A percentile compares a stretch with the other conserved stretches of the same genome.
These are phyloP conservation scores for Trichoderma aggressivum DNA, from an alignment of 2,329 filamentous ascomycete species.

Conservation along the genomic window DNA sequence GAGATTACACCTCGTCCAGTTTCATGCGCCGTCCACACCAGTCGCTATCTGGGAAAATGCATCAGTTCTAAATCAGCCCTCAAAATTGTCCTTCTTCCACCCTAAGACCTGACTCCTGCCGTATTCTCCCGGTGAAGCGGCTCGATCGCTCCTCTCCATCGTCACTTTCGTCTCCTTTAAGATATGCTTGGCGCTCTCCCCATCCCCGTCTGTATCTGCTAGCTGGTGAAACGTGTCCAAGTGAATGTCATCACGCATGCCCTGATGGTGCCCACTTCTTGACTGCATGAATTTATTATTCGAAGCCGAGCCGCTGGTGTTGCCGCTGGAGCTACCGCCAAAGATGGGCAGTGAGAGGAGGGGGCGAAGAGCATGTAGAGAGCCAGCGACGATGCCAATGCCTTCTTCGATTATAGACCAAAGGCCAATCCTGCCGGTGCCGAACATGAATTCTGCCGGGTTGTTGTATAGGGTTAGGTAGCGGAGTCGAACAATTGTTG, in stretches of 20 bases:
- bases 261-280: background rate
- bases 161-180: constrained; percentile 7
- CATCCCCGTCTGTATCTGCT: constrained; percentile 2
- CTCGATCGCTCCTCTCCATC: background rate
- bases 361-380: constrained; percentile 10
- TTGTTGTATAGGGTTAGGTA: constrained; percentile 8
- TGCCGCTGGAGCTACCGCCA: background rate
- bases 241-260: background rate
- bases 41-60: background rate
- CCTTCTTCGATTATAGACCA: constrained; percentile 12
- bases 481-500: constrained; percentile 13
- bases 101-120: background rate
- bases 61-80: background rate
- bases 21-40: background rate
- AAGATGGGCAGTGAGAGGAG: constrained; percentile 10
- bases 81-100: constrained; percentile 2
- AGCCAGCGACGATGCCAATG: constrained; percentile 12
- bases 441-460: constrained; percentile 13
- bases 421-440: constrained; percentile 11
- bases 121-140: background rate
- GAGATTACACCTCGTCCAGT: background rate
- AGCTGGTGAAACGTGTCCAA: constrained; percentile 11
- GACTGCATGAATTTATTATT: background rate
- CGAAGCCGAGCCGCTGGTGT: background rate
- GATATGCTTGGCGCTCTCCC: constrained; percentile 11